phyloP scores from a whole-genome alignment of 2,329 filamentous ascomycete genomes.

The Esteya vermicola region DNA sequence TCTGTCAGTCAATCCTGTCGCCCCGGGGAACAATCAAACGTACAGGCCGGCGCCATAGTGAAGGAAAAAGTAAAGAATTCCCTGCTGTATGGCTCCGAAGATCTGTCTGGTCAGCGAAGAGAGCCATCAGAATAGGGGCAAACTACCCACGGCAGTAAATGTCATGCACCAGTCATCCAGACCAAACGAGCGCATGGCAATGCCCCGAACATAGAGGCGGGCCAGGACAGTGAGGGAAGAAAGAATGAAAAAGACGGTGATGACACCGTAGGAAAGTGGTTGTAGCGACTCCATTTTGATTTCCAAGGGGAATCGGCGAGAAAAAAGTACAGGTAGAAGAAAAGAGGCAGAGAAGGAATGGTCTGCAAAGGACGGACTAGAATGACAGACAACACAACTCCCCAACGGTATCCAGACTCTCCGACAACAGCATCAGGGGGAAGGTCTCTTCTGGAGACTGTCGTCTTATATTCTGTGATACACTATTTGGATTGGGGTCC shows the following conservation, averaged over 20 bases:
- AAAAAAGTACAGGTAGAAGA: neutral
- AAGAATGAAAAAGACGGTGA: neutral
- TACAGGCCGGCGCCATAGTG: conserved; percentile 3
- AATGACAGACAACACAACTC: no score
- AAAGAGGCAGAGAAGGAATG: neutral
- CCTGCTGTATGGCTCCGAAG: conserved; percentile 1
- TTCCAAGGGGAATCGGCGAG: neutral
- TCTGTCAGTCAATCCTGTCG: no score
- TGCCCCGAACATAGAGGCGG: neutral
- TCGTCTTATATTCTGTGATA: no score
- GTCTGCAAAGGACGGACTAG: no score
- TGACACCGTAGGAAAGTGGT: neutral
- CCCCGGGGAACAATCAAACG: neutral
- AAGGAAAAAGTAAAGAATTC: neutral
- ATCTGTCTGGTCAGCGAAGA: neutral
- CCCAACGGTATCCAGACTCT: no score
- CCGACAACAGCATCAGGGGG: no score
- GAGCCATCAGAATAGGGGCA: neutral
- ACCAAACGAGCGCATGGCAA: neutral
- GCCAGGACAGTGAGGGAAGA: neutral
- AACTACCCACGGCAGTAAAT: neutral
- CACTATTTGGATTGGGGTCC: no score
- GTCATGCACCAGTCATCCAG: neutral
- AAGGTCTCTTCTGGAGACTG: no score
- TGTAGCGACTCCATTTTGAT: neutral